Base-by-base conservation (phyloP, 2,329 filamentous ascomycete genomes). In the Ophiocordyceps sinensis region DNA sequence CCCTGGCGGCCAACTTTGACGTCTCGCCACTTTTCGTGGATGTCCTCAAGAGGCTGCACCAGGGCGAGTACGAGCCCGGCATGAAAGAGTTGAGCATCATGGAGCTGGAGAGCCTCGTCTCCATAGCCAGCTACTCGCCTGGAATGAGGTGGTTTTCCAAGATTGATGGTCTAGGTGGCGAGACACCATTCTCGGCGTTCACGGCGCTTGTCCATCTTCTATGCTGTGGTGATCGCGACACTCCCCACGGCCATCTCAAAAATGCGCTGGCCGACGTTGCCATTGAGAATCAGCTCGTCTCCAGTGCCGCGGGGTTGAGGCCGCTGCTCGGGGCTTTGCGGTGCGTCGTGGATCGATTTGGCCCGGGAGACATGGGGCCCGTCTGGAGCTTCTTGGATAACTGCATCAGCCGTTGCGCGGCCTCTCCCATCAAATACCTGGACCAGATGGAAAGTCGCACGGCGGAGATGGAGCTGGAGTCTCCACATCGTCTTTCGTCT, bases 141-240 rank as follows among this genome's bases (percentile, higher is more conserved):
- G 79, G 80, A 6, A 91, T 94, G 79, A 78, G 82, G 46, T 96
- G 89, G 89, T 95, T 91, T 65, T 73, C 82, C 46, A 88, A 84
- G 53, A 73, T 66, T 44, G 75, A 82, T 47, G 70, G 70, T 1
- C 65, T 82, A n/a, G 56, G 60, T 1, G 64, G 75, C 32, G 51
- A 51, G 15, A 46, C 46, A 9, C 44, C 48, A 7, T 51, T 50
- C 3, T 85, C 82, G 4, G 82, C 83, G 0, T 85, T 87, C 46
- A 75, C 76, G n/a, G 77, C 78, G 0, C 68, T 89, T 19, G 58
- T 89, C 6, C 76, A 70, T 44, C 50, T 64, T 4, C 47, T 62
- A 3, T 63, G 58, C 36, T 49, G 49, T 15, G 51, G 51, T 36
- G 50, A 55, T 37, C 47, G 49, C 37, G 51, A 53, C 17, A 49